Base-by-base conservation (phyloP, 2,329 filamentous ascomycete genomes). In the Venturia nashicola region DNA sequence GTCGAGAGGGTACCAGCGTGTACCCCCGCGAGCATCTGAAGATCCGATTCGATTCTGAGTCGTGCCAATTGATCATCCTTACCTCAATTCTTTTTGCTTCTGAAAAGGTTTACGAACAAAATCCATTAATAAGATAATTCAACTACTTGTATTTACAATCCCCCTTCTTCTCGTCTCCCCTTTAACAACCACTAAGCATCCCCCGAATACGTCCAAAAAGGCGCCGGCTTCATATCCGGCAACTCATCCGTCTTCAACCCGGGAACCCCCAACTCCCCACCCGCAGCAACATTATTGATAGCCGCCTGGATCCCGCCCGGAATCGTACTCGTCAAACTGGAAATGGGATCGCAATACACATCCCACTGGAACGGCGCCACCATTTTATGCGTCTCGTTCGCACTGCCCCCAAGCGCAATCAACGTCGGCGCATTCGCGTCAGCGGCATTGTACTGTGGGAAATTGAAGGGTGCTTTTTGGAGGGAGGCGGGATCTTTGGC, bases 401-500 rank as follows among this genome's bases (percentile, higher is more conserved):
- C 27, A 5, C 27, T 18, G 3, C 27, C 55, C 5, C 55, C 55
- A 42, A 59, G 34, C 9, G 27, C 34, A 20, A 39, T 40, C 34
- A 59, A n/a, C 32, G 55, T 59, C 34, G 55, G 55, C 16, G 55
- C 55, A 40, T 59, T 39, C n/a, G 55, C 3, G 18, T 59, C 55
- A 6, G 23, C 20, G 5, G 55, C 23, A 16, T 59, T 59, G 16
- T 59, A 59, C 39, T 59, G 55, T 12, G 34, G 55, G 18, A 59
- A 59, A 39, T 40, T 40, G 34, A 59, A 59, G 2, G 34, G 55
- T 36, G 55, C 6, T 39, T 59, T 59, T n/a, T 39, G 32, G 11
- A 59, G n/a, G 11, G 34, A 59, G 18, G 54, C 62, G 7, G 62
- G 64, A 46, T 65, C 62, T 48, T 65, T 65, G 14, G 62, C 64